Conservation (phyloP, 768 basidiomycete species). For the Cystobasidium tubakii region DNA sequence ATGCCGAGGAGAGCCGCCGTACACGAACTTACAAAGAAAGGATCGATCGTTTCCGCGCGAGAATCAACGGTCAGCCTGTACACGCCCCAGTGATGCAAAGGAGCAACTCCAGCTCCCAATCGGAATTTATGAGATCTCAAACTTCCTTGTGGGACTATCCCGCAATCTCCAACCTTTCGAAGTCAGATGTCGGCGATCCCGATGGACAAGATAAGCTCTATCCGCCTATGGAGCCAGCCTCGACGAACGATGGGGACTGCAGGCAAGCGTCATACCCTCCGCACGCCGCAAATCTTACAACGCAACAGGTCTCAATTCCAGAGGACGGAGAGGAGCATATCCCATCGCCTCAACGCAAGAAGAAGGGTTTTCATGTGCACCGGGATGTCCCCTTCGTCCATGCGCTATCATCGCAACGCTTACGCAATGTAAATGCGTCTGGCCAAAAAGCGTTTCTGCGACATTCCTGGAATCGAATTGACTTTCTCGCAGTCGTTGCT, state of each 20-base stretch:
- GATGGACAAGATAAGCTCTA: too few species aligned
- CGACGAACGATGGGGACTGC: too few species aligned
- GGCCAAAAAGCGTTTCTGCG: slow-evolving; percentile 71
- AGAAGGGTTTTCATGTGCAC: too few species aligned
- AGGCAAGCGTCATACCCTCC: too few species aligned
- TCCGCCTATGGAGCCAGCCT: background rate
- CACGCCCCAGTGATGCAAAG: slow-evolving; percentile 11
- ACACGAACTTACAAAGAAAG: background rate
- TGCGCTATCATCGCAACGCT: slow-evolving; percentile 48
- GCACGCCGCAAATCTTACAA: too few species aligned
- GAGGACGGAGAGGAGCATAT: too few species aligned
- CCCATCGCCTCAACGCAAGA: too few species aligned
- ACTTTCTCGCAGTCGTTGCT: slow-evolving; percentile 72
- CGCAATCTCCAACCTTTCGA: background rate
- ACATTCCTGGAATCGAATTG: slow-evolving; percentile 86
- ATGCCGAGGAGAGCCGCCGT: slow-evolving; percentile 48
- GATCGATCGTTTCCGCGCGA: background rate
- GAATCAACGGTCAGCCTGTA: background rate
- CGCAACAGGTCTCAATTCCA: too few species aligned
- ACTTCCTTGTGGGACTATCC: background rate
- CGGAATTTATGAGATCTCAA: background rate
- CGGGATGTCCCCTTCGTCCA: slow-evolving; percentile 51
- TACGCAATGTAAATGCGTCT: slow-evolving; percentile 42
- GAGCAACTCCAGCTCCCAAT: background rate
- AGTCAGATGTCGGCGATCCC: background rate